Base-by-base conservation (phyloP, 176 grass and related monocot genomes). In the Oryza coarctata region DNA sequence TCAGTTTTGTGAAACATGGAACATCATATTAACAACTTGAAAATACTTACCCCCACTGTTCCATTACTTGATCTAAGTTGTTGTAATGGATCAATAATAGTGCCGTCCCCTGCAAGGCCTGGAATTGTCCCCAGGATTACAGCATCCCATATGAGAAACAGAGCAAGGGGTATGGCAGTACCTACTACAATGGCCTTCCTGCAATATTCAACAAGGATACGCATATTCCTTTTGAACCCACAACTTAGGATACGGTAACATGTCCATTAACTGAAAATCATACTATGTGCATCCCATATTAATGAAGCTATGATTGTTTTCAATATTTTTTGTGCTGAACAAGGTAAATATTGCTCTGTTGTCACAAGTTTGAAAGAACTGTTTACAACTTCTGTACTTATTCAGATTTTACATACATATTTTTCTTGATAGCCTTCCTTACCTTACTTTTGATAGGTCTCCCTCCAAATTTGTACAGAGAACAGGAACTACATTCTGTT, bases 391-490 rank as follows among this genome's bases (percentile, higher is more conserved):
- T 8, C 2, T 75, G 17, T 58, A 78, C 9, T 81, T 71, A 77
- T 52, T 50, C 39, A 63, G 31, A 44, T 39, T 29, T 31, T 39
- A 60, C 4, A 28, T 49, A 35, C 73, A 75, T 20, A 39, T 5
- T 70, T 75, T 7, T 40, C 29, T 35, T 75, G n/a, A 47, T 3
- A 84, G 45, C 79, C 70, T 71, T 87, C 79, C 70, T 71, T 87
- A 97, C 94, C 94, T 82, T 80, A 97, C 88, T 97, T 90, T 97
- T 50, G 92, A 80, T 57, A 97, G 77, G 81, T 94, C 85, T 15
- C 94, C 94, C 69, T 97, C 94, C 84, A 97, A 91, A 73, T 94
- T 92, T 85, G 94, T 97, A 79, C 94, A 92, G 34, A 97, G 69
- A 68, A 97, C 92, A 32, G 94, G 94, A 80, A 97, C 92, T 40